Conservation (phyloP, 257 asterid genomes). For the Phtheirospermum japonicum region DNA sequence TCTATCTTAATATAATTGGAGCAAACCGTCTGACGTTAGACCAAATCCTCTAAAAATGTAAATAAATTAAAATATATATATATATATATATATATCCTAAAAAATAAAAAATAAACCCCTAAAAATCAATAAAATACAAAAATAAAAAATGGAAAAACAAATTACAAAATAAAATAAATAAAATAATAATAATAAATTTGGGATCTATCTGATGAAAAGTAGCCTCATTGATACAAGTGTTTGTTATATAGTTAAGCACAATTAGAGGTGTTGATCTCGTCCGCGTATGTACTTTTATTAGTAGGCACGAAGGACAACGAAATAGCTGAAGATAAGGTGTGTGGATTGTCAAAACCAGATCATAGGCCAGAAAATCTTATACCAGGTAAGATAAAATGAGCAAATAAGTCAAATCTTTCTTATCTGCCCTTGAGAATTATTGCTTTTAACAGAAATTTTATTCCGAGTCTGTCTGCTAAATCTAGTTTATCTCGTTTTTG, state of each 20-base stretch:
- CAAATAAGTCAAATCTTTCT: constrained; percentile 20
- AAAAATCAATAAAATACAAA: too few species aligned
- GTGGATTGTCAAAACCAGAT: constrained; percentile 37
- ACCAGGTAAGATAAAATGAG: constrained; percentile 47
- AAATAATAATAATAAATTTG: too few species aligned
- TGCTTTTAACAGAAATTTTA: constrained; percentile 27
- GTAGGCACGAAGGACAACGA: constrained; percentile 34
- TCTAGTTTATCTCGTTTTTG: constrained; percentile 24
- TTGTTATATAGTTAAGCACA: constrained; percentile 9
- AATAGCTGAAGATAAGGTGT: constrained; percentile 37
- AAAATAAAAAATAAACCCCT: too few species aligned
- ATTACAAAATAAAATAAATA: too few species aligned
- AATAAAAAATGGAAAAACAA: too few species aligned
- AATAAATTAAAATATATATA: too few species aligned
- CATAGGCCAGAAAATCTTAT: constrained; percentile 33
- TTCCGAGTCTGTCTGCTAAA: constrained; percentile 14
- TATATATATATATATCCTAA: too few species aligned
- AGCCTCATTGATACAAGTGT: too few species aligned
- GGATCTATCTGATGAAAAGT: too few species aligned
- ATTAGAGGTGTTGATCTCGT: constrained; percentile 20
- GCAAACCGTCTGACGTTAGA: too few species aligned
- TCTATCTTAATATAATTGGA: constrained; percentile 18
- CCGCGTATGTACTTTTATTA: constrained; percentile 24
- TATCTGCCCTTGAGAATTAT: constrained; percentile 14
- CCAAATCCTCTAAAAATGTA: too few species aligned